These are phyloP conservation scores for Brettanomyces custersianus DNA, from an alignment of 805 yeast genomes.

Conservation along the genomic window DNA sequence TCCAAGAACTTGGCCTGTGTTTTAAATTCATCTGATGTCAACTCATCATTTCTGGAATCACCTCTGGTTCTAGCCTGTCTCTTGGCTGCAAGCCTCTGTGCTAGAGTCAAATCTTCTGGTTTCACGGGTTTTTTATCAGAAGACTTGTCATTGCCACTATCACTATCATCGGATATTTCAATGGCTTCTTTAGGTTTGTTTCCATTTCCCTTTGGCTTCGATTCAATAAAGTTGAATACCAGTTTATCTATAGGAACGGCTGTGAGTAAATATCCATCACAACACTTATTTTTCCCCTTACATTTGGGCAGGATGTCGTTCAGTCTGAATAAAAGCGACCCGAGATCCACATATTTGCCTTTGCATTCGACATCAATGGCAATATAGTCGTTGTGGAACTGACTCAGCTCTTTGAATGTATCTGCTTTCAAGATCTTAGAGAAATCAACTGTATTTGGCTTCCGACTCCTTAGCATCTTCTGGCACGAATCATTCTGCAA, in stretches of 20 bases:
- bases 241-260: slow-evolving; percentile 38
- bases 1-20: slow-evolving; percentile 12
- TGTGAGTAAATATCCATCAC: slow-evolving; percentile 45
- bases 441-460: slow-evolving; percentile 7
- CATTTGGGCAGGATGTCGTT: slow-evolving; percentile 27
- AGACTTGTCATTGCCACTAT: background rate
- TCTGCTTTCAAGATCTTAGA: slow-evolving; percentile 7
- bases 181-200: background rate
- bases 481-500: slow-evolving; percentile 4
- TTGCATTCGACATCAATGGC: slow-evolving; percentile 5
- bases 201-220: background rate
- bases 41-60: slow-evolving; percentile 11
- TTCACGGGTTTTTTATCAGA: background rate
- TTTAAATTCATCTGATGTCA: slow-evolving; percentile 9
- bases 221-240: slow-evolving; percentile 21
- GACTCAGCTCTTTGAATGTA: slow-evolving; percentile 15
- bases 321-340: slow-evolving; percentile 13
- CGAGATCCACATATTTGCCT: slow-evolving; percentile 12
- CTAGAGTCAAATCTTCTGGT: slow-evolving; percentile 9
- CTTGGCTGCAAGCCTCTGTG: slow-evolving; percentile 13
- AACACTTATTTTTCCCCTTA: slow-evolving; percentile 30
- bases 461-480: background rate
- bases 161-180: background rate
- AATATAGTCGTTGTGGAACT: slow-evolving; percentile 15
- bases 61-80: slow-evolving; percentile 13